These are phyloP conservation scores for Sambucus nigra DNA, from an alignment of 129 eudicot species.

Conservation along the genomic window DNA sequence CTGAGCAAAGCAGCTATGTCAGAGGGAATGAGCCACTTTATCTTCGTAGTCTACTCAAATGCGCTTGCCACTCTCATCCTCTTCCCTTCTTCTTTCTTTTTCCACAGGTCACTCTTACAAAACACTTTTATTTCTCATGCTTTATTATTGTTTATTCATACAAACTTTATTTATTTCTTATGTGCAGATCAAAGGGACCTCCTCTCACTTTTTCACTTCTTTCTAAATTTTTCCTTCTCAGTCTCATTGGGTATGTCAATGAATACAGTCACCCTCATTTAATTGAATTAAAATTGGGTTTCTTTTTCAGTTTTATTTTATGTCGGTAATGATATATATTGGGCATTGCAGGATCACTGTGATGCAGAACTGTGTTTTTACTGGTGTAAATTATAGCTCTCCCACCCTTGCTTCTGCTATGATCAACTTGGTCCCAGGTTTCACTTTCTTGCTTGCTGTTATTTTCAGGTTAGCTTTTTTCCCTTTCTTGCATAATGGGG, in stretches of 20 bases:
- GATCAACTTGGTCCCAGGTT: constrained; percentile 16
- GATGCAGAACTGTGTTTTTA: constrained; percentile 16
- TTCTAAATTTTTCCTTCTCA: constrained; percentile 10
- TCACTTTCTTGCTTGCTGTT: constrained; percentile 18
- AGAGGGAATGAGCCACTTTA: constrained; percentile 15
- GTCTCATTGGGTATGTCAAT: constrained; percentile 11
- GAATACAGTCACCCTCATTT: neutral
- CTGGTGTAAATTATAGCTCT: constrained; percentile 13
- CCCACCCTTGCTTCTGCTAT: constrained; percentile 19
- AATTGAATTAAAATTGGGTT: neutral
- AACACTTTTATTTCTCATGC: too few species aligned
- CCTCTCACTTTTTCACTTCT: constrained; percentile 9
- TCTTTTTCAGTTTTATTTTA: neutral
- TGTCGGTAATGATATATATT: neutral
- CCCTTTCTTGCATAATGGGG: neutral
- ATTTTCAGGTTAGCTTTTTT: constrained; percentile 9
- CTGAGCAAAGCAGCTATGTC: constrained; percentile 27
- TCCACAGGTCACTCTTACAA: neutral
- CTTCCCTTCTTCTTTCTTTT: constrained; percentile 9
- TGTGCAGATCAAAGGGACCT: constrained; percentile 11
- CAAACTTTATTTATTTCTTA: neutral
- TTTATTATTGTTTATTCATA: too few species aligned
- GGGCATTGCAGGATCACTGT: constrained; percentile 8
- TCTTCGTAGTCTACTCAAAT: constrained; percentile 16
- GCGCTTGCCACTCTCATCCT: constrained; percentile 17